A percentile compares a stretch with the other conserved stretches of the same genome.
These are phyloP conservation scores for Zygnema circumcarinatum DNA, from an alignment of 139 green algal genomes.

Conservation along the genomic window DNA sequence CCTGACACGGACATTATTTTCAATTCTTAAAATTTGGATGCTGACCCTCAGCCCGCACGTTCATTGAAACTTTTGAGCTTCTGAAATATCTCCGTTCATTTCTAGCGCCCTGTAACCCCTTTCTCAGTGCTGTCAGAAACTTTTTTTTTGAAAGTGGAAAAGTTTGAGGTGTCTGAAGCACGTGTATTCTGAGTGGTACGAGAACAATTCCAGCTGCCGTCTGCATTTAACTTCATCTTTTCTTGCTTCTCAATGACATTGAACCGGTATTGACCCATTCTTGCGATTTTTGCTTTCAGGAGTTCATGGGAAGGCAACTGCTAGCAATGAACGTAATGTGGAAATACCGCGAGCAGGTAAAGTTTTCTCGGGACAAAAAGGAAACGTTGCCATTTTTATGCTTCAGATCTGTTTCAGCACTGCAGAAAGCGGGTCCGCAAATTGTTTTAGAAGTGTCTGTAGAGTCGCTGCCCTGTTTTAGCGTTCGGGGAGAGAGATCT, in stretches of 20 bases:
- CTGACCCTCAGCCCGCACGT: background rate
- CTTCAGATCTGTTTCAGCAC: background rate
- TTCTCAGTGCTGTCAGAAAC: background rate
- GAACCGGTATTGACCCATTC: too few relatives aligned
- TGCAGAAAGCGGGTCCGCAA: too few relatives aligned
- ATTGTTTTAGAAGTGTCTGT: too few relatives aligned
- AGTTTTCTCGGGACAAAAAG: background rate
- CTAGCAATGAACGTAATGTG: constrained; percentile 59
- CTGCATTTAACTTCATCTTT: too few relatives aligned
- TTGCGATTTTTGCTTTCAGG: too few relatives aligned
- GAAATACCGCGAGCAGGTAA: constrained; percentile 57
- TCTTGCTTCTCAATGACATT: too few relatives aligned
- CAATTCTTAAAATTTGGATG: background rate
- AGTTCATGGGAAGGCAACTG: constrained; percentile 53
- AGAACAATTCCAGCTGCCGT: too few relatives aligned
- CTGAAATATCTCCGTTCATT: background rate
- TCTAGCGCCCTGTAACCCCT: background rate
- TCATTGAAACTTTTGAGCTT: background rate
- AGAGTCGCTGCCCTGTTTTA: too few relatives aligned
- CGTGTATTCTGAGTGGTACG: too few relatives aligned
- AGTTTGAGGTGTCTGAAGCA: too few relatives aligned
- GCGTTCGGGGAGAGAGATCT: too few relatives aligned
- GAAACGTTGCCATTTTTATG: background rate
- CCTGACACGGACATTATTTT: background rate
- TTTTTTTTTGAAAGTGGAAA: too few relatives aligned